These are phyloP conservation scores for Blepharisma stoltei DNA, from an alignment of 73 alveolate genomes.

Conservation along the genomic window DNA sequence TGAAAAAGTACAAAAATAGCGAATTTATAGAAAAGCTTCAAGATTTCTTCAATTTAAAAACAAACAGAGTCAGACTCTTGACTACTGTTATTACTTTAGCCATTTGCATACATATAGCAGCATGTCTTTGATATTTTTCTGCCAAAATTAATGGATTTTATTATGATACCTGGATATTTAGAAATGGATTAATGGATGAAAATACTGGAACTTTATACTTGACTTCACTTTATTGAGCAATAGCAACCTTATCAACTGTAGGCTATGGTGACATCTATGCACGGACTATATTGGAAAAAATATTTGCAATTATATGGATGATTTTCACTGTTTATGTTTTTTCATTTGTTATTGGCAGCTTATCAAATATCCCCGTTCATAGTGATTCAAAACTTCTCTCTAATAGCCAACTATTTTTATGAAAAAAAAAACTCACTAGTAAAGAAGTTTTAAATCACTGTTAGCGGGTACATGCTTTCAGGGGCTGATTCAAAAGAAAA, in stretches of 20 bases:
- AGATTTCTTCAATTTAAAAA: slow-evolving; percentile 50
- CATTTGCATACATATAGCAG: slow-evolving; percentile 57
- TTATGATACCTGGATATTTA: slow-evolving; percentile 77
- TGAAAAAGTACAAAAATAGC: slow-evolving; percentile 38
- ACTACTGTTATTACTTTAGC: slow-evolving; percentile 35
- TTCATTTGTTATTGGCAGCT: slow-evolving; percentile 71
- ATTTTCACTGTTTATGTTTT: slow-evolving; percentile 71
- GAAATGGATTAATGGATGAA: slow-evolving; percentile 30
- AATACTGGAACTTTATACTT: slow-evolving; percentile 35
- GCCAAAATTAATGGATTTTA: slow-evolving; percentile 76
- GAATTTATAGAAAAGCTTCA: slow-evolving; percentile 34
- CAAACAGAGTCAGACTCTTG: slow-evolving; percentile 63
- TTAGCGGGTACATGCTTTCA: too few species aligned
- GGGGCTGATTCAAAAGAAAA: slow-evolving; percentile 57
- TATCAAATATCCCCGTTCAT: too few species aligned
- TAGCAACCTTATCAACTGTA: slow-evolving; percentile 74
- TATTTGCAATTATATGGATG: slow-evolving; percentile 69
- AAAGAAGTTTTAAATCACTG: too few species aligned
- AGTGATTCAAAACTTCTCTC: too few species aligned
- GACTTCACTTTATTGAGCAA: slow-evolving; percentile 72
- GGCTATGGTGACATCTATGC: slow-evolving; percentile 93
- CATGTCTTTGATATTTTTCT: slow-evolving; percentile 78
- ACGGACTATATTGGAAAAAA: slow-evolving; percentile 54
- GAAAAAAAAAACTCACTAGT: too few species aligned
- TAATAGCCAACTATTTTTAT: too few species aligned